phyloP scores from a whole-genome alignment of 1,284 basidiomycete species.

The Ganoderma meredithae region DNA sequence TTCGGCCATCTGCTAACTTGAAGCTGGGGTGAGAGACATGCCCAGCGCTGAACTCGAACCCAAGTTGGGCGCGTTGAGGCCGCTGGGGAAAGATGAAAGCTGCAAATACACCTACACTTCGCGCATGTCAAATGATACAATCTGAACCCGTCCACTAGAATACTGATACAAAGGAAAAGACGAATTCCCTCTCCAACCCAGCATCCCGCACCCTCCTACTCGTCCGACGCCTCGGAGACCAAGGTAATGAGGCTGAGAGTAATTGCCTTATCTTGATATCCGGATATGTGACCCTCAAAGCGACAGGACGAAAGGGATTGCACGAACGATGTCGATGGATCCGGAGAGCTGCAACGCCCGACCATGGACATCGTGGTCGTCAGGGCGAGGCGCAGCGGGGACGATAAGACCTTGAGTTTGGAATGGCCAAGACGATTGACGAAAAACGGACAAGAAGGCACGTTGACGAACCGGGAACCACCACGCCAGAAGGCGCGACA shows the following conservation, averaged over 20 bases:
- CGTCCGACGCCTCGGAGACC: neutral
- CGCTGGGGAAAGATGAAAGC: neutral
- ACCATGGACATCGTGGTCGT: neutral
- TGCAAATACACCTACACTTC: constrained; percentile 2
- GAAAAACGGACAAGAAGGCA: neutral
- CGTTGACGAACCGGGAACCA: constrained; percentile 1
- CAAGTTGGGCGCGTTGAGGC: neutral
- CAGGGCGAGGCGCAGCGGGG: neutral
- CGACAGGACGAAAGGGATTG: neutral
- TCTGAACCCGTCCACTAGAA: neutral
- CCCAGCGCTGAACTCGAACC: neutral
- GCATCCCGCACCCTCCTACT: neutral
- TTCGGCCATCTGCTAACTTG: neutral
- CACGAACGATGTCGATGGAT: neutral
- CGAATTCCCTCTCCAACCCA: neutral
- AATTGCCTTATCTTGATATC: constrained; percentile 1
- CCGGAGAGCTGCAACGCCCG: neutral
- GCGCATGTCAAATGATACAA: constrained; percentile 8
- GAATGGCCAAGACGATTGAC: neutral
- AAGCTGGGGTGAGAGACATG: no score
- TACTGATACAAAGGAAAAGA: constrained; percentile 11
- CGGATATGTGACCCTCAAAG: neutral
- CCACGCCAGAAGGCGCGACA: constrained; percentile 15
- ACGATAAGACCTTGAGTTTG: neutral
- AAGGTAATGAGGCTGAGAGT: neutral